Conservation (phyloP, 805 yeast species). For the Saccharomycopsis malanga region DNA sequence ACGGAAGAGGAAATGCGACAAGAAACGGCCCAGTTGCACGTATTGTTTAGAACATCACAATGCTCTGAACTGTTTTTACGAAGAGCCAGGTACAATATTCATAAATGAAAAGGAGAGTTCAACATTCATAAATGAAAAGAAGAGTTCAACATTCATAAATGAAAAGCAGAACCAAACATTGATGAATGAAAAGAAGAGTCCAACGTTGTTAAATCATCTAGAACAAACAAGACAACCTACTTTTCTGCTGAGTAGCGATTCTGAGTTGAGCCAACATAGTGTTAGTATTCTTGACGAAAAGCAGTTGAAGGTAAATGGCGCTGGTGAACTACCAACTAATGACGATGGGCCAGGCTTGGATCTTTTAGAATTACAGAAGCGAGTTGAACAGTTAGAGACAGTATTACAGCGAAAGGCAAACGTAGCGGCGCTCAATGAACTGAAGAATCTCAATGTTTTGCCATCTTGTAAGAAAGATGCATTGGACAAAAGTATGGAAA, state of each 20-base stretch:
- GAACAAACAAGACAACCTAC: too few relatives aligned
- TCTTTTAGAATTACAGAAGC: not conserved
- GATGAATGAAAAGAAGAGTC: not conserved
- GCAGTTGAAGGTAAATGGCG: too few relatives aligned
- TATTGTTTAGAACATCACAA: slow-evolving; percentile 10
- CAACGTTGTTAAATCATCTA: too few relatives aligned
- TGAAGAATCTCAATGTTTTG: too few relatives aligned
- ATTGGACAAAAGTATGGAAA: not conserved
- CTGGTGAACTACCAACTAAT: too few relatives aligned
- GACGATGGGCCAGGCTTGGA: too few relatives aligned
- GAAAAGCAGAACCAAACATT: not conserved
- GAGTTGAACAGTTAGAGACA: not conserved
- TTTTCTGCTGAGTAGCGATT: too few relatives aligned
- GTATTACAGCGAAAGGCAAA: not conserved
- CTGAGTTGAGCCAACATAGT: too few relatives aligned
- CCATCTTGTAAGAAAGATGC: too few relatives aligned
- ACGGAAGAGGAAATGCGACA: slow-evolving; percentile 19
- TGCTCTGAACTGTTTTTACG: not conserved
- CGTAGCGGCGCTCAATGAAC: too few relatives aligned
- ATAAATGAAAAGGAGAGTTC: not conserved
- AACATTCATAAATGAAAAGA: not conserved
- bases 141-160: not conserved
- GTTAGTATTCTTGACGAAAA: too few relatives aligned
- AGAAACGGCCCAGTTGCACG: slow-evolving; percentile 15
- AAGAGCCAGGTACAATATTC: not conserved